phyloP scores from a whole-genome alignment of 495 filamentous ascomycete genomes.

The Penicillium salamii region DNA sequence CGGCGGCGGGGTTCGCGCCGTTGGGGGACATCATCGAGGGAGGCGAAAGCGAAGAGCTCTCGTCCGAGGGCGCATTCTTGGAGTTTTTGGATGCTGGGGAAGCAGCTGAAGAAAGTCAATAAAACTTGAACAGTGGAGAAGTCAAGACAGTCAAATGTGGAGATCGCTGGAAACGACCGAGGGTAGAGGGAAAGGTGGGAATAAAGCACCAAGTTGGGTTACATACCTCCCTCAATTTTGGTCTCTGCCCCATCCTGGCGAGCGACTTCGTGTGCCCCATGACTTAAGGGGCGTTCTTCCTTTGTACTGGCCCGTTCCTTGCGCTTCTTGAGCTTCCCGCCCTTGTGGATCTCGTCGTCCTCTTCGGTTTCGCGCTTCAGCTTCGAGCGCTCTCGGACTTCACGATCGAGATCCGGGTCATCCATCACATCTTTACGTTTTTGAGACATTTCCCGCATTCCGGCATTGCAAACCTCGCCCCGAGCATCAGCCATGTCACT shows the following conservation, averaged over 20 bases:
- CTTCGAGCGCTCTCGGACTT: conserved; percentile 42
- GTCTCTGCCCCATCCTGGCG: conserved; percentile 63
- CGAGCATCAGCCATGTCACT: conserved; percentile 63
- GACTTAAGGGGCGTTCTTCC: conserved; percentile 56
- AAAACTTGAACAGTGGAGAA: conserved; percentile 7
- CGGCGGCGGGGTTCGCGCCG: conserved; percentile 51
- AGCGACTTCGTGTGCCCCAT: conserved; percentile 62
- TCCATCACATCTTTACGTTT: conserved; percentile 60
- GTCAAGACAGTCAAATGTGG: conserved; percentile 10
- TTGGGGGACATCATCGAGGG: conserved; percentile 47
- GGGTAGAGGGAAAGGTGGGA: conserved; percentile 7
- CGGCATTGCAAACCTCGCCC: conserved; percentile 62
- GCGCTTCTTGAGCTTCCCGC: conserved; percentile 48
- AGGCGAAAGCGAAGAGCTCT: conserved; percentile 58
- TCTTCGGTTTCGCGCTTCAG: conserved; percentile 54
- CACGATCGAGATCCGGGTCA: conserved; percentile 44
- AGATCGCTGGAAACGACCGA: conserved; percentile 11
- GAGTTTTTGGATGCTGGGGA: conserved; percentile 48
- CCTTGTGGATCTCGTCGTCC: conserved; percentile 51
- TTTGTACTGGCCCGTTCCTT: conserved; percentile 48
- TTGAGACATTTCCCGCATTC: conserved; percentile 67
- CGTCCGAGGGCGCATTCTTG: conserved; percentile 55
- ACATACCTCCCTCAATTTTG: conserved; percentile 61
- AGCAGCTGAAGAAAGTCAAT: conserved; percentile 28
- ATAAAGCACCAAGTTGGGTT: conserved; percentile 9